Evolutionary conservation across 2,329 filamentous ascomycete species (phyloP), one percentile per base, ranked within the genome.

Genomic region (Metarhizium rileyi): DNA sequence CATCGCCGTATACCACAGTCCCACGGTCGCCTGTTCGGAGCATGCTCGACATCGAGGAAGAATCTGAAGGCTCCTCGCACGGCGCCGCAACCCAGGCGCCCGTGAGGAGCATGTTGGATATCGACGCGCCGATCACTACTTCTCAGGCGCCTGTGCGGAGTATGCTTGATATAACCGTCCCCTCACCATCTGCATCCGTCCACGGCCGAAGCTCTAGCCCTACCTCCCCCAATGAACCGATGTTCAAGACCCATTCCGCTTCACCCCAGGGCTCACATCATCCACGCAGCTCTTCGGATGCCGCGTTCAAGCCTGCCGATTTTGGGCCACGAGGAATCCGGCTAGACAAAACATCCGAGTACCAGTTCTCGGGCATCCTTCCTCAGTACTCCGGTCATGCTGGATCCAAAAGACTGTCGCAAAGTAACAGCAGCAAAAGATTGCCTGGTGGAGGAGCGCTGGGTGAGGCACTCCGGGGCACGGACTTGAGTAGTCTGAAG

Each of bases 21-120:
- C 78, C 82, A 43, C 77, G 74, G 48, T 86, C 85, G 23, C 83
- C 84, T 10, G 77, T 86, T 48, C 76, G 84, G 57, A 87, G 81
- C 65, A 81, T 86, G 76, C 71, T 84, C 18, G 79, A 83, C 61
- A 72, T 81, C 60, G 71, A 76, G 51, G 72, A 70, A 48, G 50
- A 58, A 18, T 48, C 55, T n/a, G 40, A 52, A 26, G 41, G 54
- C 35, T 48, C 50, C 45, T 59, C 56, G 47, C 57, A 54, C 20
- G 57, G 44, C 40, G 58, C 54, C 57, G 64, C 60, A 53, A 72
- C 71, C n/a, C 75, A 72, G 53, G 72, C 73, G 33, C 75, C 78
- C 5, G 72, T 83, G 47, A 75, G 82, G 55, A 86, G 81, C 66
- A 82, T 86, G 79, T 72, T 85, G 50, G 79, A 83, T 57, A 69